Evolutionary conservation across 2,329 filamentous ascomycete genomes (phyloP), one percentile per base, ranked within the genome.

Genomic region (Monosporascus sp.): DNA sequence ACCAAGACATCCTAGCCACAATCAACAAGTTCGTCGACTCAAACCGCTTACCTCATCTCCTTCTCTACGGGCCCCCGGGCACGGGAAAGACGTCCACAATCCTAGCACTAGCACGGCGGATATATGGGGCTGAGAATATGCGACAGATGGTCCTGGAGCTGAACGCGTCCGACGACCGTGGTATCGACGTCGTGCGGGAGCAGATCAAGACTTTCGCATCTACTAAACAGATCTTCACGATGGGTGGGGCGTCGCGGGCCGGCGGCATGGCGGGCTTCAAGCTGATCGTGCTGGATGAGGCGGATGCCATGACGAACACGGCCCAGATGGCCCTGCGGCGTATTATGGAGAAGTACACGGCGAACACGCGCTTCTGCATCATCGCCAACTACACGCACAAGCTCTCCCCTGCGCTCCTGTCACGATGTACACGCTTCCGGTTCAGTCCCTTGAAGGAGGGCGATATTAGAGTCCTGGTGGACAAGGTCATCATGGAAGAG

Each of bases 331-430:
- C 94, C 0, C 77, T 99, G 51, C 83, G 94, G 57, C 80, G 94
- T 47, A 97, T 99, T 67, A 99, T 99, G 94, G 94, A 99, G 69
- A 96, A 96, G 74, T 99, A 99, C 75, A 99, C 94, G 1, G 89
- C 89, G 55, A 99, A 99, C 74, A 97, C 94, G 2, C 81, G 94
- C 50, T 99, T 99, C 74, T 97, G 93, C 74, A 90, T 99, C 67
- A 97, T 99, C 62, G 94, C 94, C 62, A 99, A 99, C 74, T 99
- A 99, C 72, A 94, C 94, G 31, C 94, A 99, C 76, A 99, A 99
- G 72, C 84, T 99, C 39, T 95, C 90, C 14, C 93, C 94, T 0
- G 94, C 94, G 0, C 78, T 99, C 44, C 77, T 99, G 50, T 97
- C 93, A 48, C 80, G 94, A 63, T 99, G 94, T 73, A 99, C 94